Percentiles rank a stretch among this genome's conserved stretches.
Conservation (phyloP, 2,329 filamentous ascomycete species). For the Phaeosphaeria sp. region DNA sequence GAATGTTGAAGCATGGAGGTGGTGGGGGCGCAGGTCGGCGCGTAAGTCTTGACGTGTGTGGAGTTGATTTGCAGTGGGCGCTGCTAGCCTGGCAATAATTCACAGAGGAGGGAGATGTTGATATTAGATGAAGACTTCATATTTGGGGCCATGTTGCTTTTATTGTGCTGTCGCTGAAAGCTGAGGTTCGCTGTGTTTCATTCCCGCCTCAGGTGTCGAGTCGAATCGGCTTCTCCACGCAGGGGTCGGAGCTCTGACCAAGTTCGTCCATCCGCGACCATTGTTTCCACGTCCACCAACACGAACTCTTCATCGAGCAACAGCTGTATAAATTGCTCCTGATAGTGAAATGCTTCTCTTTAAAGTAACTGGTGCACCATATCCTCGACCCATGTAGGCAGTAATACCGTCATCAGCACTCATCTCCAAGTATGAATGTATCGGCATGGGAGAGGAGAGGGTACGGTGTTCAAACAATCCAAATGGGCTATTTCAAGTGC, state of each 20-base stretch:
- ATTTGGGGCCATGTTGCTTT: slow-evolving; percentile 34
- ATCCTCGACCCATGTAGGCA: no score
- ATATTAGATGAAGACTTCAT: slow-evolving; percentile 5
- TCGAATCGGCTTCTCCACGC: slow-evolving; percentile 10
- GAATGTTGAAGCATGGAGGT: slow-evolving; percentile 22
- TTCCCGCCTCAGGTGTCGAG: slow-evolving; percentile 30
- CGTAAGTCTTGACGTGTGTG: slow-evolving; percentile 11
- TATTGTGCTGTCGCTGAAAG: slow-evolving; percentile 29
- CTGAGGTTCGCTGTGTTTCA: slow-evolving; percentile 44
- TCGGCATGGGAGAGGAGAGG: no score
- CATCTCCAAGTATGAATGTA: no score
- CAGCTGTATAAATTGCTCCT: no score
- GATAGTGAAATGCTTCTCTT: no score
- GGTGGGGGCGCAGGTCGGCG: slow-evolving; percentile 23
- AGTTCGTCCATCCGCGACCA: background rate
- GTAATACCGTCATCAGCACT: no score
- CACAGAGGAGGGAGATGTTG: slow-evolving; percentile 3
- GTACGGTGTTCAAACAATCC: no score
- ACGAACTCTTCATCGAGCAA: background rate
- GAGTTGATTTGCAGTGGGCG: background rate
- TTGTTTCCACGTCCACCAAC: background rate
- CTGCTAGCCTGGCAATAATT: background rate
- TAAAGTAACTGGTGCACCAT: no score
- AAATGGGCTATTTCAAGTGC: no score
- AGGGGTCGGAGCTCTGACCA: slow-evolving; percentile 11